These are phyloP conservation scores for Tubosaeta sp. DNA, from an alignment of 768 basidiomycete species.

Conservation along the genomic window DNA sequence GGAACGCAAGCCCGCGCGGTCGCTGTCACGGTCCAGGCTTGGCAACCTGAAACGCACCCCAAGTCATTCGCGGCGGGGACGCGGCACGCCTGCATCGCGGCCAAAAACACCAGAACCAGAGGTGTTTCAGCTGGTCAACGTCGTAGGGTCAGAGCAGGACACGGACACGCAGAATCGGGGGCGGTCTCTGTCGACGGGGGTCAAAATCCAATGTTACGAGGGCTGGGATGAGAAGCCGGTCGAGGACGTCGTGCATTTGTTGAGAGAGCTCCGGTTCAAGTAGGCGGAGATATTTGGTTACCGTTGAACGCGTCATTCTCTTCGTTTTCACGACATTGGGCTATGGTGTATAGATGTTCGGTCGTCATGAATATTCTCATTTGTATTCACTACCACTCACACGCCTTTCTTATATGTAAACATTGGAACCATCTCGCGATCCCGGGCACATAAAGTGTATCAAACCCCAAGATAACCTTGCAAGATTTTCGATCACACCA, in stretches of 20 bases:
- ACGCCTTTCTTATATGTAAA: no score
- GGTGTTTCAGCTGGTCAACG: background rate
- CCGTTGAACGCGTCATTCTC: no score
- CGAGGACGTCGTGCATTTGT: slow-evolving; percentile 27
- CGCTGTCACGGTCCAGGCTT: background rate
- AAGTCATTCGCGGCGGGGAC: background rate
- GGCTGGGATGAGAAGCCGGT: slow-evolving; percentile 22
- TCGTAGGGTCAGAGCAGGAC: background rate
- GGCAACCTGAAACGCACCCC: background rate
- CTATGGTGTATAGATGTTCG: no score
- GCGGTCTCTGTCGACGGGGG: background rate
- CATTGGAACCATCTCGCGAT: no score
- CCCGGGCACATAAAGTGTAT: no score
- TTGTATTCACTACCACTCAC: no score
- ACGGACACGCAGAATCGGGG: background rate
- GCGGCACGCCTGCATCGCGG: background rate
- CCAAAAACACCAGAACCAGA: background rate
- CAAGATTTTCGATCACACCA: no score
- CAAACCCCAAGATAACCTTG: no score
- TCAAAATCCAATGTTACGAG: slow-evolving; percentile 10
- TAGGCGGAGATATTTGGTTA: background rate
- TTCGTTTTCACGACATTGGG: no score
- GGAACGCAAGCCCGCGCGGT: background rate
- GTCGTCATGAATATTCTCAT: no score
- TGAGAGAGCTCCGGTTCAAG: slow-evolving; percentile 23